Evolutionary conservation across 1,284 basidiomycete species (phyloP), one percentile per base, ranked within the genome.

Genomic region (Pholiota adiposa): DNA sequence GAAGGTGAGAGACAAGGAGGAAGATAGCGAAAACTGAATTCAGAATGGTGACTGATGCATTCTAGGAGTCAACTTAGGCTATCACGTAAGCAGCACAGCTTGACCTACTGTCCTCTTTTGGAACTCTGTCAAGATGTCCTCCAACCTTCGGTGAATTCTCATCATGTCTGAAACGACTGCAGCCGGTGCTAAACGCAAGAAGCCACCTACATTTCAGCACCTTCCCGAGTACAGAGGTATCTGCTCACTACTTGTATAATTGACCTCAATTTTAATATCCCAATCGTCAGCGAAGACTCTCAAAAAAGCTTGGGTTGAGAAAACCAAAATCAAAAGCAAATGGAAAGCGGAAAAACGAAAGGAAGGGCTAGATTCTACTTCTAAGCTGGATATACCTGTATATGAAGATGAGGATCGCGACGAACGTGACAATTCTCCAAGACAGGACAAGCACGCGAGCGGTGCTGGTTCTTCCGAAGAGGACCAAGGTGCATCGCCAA

Each of bases 271-370:
- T 56, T 36, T 58, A 19, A 61, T 54, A 44, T 38, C 14, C 31
- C 29, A 48, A 40, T 43, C 54, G 57, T 21, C 65, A 93, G 91
- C 90, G 14, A 87, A 82, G 69, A 87, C 85, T 67, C 78, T 92
- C 61, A 93, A 92, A 73, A 82, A 84, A 70, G 78, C 80, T 53
- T 93, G 91, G 91, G 79, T 93, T 3, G 81, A 87, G 60, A 86
- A 82, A 60, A 81, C 83, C 61, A 93, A 92, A 73, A 83, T 92
- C 60, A 90, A 89, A 68, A 85, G 82, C 68, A 83, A 88, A 77
- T 93, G 92, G 90, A 88, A 81, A 63, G 82, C 83, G n/a, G 82
- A 91, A 72, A 92, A 90, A 70, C 83, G 80, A 58, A 87, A 83
- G 67, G 82, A 89, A 65, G 84, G 68, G 18, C 56, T 75, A 18